Conservation (phyloP, 495 filamentous ascomycete species). For the Massariosphaeria phaeospora region DNA sequence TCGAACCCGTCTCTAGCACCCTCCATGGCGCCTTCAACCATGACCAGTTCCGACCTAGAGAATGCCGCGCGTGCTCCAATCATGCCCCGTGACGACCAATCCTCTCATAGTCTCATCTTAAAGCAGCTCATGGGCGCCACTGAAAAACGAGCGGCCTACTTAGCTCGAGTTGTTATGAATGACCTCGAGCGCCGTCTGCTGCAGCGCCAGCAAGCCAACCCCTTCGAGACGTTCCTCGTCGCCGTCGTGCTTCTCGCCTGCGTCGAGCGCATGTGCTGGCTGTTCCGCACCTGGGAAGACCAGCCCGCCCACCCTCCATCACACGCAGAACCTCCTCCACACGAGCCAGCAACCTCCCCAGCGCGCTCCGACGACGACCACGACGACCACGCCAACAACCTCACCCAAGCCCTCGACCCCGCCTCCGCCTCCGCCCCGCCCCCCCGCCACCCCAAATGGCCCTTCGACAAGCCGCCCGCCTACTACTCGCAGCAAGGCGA, state of each 20-base stretch:
- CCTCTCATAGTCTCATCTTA: conserved; percentile 51
- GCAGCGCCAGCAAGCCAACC: conserved; percentile 65
- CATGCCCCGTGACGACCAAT: conserved; percentile 3
- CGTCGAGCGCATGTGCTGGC: conserved; percentile 78
- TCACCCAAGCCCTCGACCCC: not conserved
- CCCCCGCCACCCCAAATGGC: conserved; percentile 50
- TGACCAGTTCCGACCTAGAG: conserved; percentile 44
- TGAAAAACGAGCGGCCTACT: conserved; percentile 62
- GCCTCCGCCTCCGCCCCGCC: not conserved
- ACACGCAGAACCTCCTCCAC: too few relatives aligned
- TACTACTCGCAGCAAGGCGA: conserved; percentile 67
- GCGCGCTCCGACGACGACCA: not conserved
- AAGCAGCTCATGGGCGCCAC: conserved; percentile 68
- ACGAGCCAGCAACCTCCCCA: not conserved
- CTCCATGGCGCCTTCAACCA: conserved; percentile 42
- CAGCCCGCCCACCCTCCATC: conserved; percentile 32
- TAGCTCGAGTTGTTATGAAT: conserved; percentile 58
- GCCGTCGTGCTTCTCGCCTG: conserved; percentile 71
- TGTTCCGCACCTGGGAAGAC: conserved; percentile 51
- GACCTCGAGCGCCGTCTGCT: conserved; percentile 68
- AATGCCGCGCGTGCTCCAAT: conserved; percentile 18
- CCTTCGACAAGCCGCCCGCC: conserved; percentile 61
- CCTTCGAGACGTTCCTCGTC: conserved; percentile 71
- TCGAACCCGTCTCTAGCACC: conserved; percentile 48
- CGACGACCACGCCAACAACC: not conserved